A percentile compares a stretch with the other conserved stretches of the same genome.
phyloP scores from a whole-genome alignment of 2,329 filamentous ascomycete genomes.

The Lizonia empirigonia region DNA sequence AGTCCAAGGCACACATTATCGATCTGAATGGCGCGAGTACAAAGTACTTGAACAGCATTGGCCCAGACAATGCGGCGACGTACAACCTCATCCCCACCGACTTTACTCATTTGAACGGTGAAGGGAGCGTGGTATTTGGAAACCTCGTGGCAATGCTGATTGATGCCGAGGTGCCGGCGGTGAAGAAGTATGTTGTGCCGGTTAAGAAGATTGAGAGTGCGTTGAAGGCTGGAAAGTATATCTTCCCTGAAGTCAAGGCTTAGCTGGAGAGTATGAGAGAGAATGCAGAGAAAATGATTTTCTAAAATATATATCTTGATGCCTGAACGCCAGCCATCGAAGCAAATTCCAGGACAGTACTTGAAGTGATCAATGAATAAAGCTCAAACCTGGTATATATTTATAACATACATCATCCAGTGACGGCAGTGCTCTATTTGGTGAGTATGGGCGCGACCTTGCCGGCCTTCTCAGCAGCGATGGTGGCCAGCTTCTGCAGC shows the following conservation, averaged over 20 bases:
- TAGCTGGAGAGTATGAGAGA: background rate
- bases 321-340: conserved; percentile 6
- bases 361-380: background rate
- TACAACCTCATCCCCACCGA: conserved; percentile 53
- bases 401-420: background rate
- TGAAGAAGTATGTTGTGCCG: conserved; percentile 23
- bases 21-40: conserved; percentile 59
- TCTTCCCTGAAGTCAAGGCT: conserved; percentile 15
- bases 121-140: conserved; percentile 33
- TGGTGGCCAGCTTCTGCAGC: conserved; percentile 68
- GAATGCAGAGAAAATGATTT: background rate
- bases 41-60: conserved; percentile 59
- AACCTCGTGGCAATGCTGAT: conserved; percentile 28
- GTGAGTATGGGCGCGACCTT: conserved; percentile 39
- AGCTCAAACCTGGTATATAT: conserved; percentile 6
- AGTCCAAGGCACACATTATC: conserved; percentile 49
- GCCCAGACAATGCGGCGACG: conserved; percentile 52
- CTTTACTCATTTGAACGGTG: conserved; percentile 29
- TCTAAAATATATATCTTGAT: background rate
- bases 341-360: background rate
- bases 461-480: conserved; percentile 63
- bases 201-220: conserved; percentile 17
- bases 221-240: conserved; percentile 20
- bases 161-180: conserved; percentile 10
- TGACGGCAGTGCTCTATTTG: conserved; percentile 27